Conservation (phyloP, 495 filamentous ascomycete genomes). For the Aspergillus asperescens region DNA sequence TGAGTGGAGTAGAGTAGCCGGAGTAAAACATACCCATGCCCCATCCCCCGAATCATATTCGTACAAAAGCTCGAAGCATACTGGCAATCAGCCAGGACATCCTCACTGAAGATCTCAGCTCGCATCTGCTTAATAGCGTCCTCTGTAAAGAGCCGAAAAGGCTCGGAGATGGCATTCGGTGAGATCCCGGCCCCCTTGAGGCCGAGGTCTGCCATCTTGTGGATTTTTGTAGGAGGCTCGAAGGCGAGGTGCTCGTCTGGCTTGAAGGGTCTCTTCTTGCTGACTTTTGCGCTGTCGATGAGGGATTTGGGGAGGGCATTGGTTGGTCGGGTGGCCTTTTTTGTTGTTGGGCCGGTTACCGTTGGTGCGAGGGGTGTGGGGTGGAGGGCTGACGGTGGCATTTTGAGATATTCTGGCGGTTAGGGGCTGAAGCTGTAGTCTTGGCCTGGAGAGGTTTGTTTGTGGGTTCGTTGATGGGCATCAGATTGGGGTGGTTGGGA, state of each 20-base stretch:
- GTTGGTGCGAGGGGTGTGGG: not conserved
- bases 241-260: constrained; percentile 50
- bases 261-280: constrained; percentile 30
- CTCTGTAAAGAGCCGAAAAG: constrained; percentile 61
- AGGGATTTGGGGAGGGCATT: constrained; percentile 14
- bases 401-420: not conserved
- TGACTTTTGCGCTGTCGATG: constrained; percentile 7
- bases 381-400: constrained; percentile 21
- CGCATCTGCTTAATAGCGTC: constrained; percentile 61
- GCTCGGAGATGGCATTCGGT: constrained; percentile 60
- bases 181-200: constrained; percentile 55
- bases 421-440: not conserved
- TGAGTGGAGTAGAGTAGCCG: not conserved
- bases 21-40: constrained; percentile 49
- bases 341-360: constrained; percentile 15
- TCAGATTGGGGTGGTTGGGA: too few species aligned
- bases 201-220: constrained; percentile 56
- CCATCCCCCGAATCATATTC: constrained; percentile 60
- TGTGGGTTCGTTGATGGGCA: too few species aligned
- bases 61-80: constrained; percentile 57
- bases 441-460: not conserved
- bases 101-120: constrained; percentile 55
- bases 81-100: constrained; percentile 56
- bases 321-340: constrained; percentile 19
- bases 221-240: constrained; percentile 26